Evolutionary conservation across 495 filamentous ascomycete species (phyloP).

Genomic region (Lepidopterella palustris): DNA sequence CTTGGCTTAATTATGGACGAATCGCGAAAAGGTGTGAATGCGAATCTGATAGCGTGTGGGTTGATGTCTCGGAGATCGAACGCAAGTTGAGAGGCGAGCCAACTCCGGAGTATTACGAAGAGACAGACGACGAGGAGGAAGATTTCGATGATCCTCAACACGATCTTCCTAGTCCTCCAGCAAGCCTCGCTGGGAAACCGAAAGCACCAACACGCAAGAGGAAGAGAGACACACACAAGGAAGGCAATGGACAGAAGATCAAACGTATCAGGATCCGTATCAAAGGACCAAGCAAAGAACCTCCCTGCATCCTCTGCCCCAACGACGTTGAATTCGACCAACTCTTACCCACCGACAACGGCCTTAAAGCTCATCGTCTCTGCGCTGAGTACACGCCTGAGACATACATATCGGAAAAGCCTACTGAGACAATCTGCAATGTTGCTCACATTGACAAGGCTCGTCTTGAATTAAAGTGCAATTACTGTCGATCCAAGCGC

Average conservation of each 20-base stretch:
- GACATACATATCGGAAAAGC: slow-evolving; percentile 70
- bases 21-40: slow-evolving; percentile 98
- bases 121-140: slow-evolving; percentile 71
- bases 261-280: slow-evolving; percentile 69
- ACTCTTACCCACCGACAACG: slow-evolving; percentile 80
- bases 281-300: slow-evolving; percentile 64
- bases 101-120: slow-evolving; percentile 78
- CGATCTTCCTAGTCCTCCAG: slow-evolving; percentile 73
- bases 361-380: slow-evolving; percentile 76
- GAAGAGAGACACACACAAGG: slow-evolving; percentile 48
- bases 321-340: slow-evolving; percentile 83
- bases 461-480: slow-evolving; percentile 83
- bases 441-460: slow-evolving; percentile 77
- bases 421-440: slow-evolving; percentile 69
- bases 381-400: slow-evolving; percentile 90
- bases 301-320: slow-evolving; percentile 83
- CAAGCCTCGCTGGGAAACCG: slow-evolving; percentile 59
- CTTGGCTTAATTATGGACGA: slow-evolving; percentile 89
- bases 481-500: slow-evolving; percentile 87
- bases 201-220: slow-evolving; percentile 52
- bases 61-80: slow-evolving; percentile 91
- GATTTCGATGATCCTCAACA: slow-evolving; percentile 55
- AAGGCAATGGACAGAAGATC: slow-evolving; percentile 47
- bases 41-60: slow-evolving; percentile 94
- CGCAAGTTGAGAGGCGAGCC: slow-evolving; percentile 87